Evolutionary conservation across 305 asterid genomes (phyloP).

Genomic region (Rubia peregrina): DNA sequence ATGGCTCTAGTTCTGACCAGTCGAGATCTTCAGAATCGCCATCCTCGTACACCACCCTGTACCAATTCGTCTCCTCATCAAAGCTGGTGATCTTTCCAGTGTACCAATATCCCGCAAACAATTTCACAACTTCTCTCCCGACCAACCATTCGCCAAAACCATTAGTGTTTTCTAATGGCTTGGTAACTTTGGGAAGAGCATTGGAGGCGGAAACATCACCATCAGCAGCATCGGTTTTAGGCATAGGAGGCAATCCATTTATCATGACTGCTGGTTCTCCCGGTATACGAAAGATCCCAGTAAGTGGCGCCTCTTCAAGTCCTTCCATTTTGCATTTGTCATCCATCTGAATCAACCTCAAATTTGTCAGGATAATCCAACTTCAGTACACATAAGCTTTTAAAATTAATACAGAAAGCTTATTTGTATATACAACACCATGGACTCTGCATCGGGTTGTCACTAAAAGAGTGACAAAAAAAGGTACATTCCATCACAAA

Average conservation of each 20-base stretch:
- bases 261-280: conserved; percentile 59
- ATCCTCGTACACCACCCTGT: conserved; percentile 56
- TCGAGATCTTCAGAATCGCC: conserved; percentile 70
- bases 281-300: conserved; percentile 33
- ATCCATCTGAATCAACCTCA: conserved; percentile 28
- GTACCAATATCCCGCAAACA: conserved; percentile 34
- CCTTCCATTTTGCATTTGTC: conserved; percentile 21
- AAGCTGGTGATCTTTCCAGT: conserved; percentile 40
- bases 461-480: background rate
- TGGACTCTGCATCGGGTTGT: background rate
- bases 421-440: background rate
- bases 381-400: background rate
- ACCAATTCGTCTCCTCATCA: conserved; percentile 52
- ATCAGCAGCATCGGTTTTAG: conserved; percentile 17
- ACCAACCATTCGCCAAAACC: conserved; percentile 57
- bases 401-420: background rate
- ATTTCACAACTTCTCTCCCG: conserved; percentile 51
- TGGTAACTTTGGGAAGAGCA: conserved; percentile 19
- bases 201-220: background rate
- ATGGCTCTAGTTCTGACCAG: conserved; percentile 43
- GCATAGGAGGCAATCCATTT: conserved; percentile 48
- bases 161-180: conserved; percentile 14
- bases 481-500: background rate
- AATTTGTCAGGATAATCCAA: background rate
- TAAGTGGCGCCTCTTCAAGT: conserved; percentile 22